Evolutionary conservation across 495 filamentous ascomycete species (phyloP).

Genomic region (Aspergillus nidulans): DNA sequence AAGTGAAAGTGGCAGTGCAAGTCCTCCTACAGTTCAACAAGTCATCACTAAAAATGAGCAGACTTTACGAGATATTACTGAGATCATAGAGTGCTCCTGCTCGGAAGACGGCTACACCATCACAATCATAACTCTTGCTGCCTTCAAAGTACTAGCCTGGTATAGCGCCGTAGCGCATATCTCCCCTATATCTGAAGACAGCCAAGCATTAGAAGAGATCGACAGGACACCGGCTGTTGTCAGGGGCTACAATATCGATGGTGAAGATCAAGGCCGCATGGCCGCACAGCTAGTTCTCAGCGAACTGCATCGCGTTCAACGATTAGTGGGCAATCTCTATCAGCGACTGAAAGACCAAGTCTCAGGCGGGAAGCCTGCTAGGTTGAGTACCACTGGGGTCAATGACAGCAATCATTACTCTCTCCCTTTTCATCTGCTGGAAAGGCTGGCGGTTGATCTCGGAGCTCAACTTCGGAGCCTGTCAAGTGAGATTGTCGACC

Average conservation of each 20-base stretch:
- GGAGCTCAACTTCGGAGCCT: not conserved
- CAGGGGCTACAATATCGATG: conserved; percentile 16
- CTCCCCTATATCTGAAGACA: not conserved
- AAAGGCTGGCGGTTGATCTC: not conserved
- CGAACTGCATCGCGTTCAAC: conserved; percentile 37
- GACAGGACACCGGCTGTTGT: not conserved
- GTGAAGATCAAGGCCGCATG: conserved; percentile 23
- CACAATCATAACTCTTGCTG: conserved; percentile 21
- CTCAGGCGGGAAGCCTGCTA: not conserved
- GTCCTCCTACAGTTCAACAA: conserved; percentile 15
- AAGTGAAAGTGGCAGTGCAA: not conserved
- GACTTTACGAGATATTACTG: conserved; percentile 18
- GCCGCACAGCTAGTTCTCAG: conserved; percentile 33
- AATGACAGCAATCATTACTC: not conserved
- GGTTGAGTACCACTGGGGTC: not conserved
- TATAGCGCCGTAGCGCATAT: conserved; percentile 20
- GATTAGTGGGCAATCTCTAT: conserved; percentile 25
- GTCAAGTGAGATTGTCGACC: conserved; percentile 1
- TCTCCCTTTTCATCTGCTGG: not conserved
- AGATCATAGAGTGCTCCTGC: conserved; percentile 23
- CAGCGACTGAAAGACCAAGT: not conserved
- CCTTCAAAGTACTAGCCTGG: conserved; percentile 28
- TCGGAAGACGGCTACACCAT: conserved; percentile 23
- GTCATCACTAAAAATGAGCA: conserved; percentile 23
- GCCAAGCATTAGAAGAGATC: not conserved